Evolutionary conservation across 129 eudicot genomes (phyloP).

Genomic region (Flaveria linearis): DNA sequence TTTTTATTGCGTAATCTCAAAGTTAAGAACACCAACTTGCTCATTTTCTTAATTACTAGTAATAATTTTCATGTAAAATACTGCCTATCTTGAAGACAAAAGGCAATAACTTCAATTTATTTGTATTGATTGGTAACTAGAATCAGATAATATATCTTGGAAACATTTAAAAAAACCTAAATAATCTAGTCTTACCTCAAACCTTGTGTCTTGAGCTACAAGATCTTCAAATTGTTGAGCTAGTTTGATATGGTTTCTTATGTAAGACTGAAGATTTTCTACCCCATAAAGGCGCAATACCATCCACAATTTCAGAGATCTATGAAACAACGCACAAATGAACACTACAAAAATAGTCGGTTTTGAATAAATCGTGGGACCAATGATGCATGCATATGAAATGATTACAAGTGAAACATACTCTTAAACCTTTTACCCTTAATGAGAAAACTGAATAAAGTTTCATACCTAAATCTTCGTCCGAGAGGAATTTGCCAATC

Average conservation of each 20-base stretch:
- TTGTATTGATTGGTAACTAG: too few species aligned
- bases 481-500: too few species aligned
- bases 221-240: constrained; percentile 79
- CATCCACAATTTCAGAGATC: constrained; percentile 97
- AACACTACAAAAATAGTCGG: background rate
- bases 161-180: background rate
- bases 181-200: constrained; percentile 63
- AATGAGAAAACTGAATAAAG: background rate
- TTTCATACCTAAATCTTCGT: too few species aligned
- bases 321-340: constrained; percentile 30
- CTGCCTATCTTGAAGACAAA: too few species aligned
- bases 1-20: background rate
- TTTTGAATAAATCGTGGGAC: constrained; percentile 1
- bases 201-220: constrained; percentile 71
- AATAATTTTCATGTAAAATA: too few species aligned
- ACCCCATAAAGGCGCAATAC: constrained; percentile 84
- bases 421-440: background rate
- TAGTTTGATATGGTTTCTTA: constrained; percentile 78
- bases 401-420: background rate
- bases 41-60: background rate
- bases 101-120: too few species aligned
- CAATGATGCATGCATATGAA: constrained; percentile 2
- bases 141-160: background rate
- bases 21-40: background rate
- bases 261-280: constrained; percentile 85